Conservation (phyloP, 352 stramenopile genomes). For the Globisporangium yorkense region DNA sequence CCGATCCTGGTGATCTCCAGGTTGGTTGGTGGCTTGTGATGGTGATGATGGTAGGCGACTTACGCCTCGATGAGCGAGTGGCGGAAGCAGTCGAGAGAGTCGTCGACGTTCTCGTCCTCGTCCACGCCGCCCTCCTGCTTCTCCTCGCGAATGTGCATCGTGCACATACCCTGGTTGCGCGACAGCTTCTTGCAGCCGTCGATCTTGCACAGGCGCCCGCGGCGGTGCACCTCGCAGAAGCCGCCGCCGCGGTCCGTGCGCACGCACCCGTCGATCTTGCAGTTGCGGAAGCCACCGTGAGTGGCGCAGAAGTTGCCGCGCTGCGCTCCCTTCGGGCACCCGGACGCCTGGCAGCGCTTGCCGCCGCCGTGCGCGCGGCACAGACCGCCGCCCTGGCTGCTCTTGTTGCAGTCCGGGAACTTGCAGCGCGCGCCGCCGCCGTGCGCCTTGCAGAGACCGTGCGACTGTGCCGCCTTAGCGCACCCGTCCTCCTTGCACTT, state of each 20-base stretch:
- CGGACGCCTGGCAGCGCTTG: slow-evolving; percentile 67
- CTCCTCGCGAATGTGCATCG: slow-evolving; percentile 85
- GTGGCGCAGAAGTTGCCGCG: slow-evolving; percentile 83
- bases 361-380: slow-evolving; percentile 75
- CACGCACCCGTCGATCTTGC: slow-evolving; percentile 78
- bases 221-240: slow-evolving; percentile 83
- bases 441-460: slow-evolving; percentile 82
- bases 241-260: slow-evolving; percentile 77
- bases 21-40: neutral
- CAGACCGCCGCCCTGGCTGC: slow-evolving; percentile 66
- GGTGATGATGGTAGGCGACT: neutral
- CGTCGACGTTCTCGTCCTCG: slow-evolving; percentile 13
- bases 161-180: slow-evolving; percentile 85
- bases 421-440: slow-evolving; percentile 80
- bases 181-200: slow-evolving; percentile 86
- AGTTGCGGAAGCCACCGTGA: slow-evolving; percentile 83
- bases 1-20: neutral
- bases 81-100: neutral
- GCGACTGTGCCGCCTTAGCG: slow-evolving; percentile 80
- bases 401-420: slow-evolving; percentile 80
- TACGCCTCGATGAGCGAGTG: slow-evolving; percentile 4
- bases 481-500: slow-evolving; percentile 83
- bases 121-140: slow-evolving; percentile 41
- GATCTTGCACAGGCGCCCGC: slow-evolving; percentile 74
- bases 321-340: slow-evolving; percentile 76